Percentiles rank a stretch among this genome's conserved stretches.
phyloP scores from a whole-genome alignment of 2,329 filamentous ascomycete species.

The Beauveria scarabaeidicola region DNA sequence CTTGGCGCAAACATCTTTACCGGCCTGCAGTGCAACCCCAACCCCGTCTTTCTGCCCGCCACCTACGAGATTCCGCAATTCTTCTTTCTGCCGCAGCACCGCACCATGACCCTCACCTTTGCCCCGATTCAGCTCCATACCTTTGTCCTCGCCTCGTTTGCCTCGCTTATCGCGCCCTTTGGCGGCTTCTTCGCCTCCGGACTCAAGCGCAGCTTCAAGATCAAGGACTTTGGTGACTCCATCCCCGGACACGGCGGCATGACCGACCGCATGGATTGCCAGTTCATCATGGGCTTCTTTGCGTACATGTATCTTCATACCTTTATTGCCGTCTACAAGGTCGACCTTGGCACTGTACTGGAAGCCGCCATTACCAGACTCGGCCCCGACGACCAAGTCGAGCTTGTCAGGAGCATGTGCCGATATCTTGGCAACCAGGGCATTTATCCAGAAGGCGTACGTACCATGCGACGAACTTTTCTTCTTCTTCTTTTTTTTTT shows the following conservation, averaged over 20 bases:
- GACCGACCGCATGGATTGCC: constrained; percentile 98
- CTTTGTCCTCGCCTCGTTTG: constrained; percentile 82
- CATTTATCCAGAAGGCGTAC: constrained; percentile 26
- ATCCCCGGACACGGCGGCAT: constrained; percentile 97
- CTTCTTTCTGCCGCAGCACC: constrained; percentile 57
- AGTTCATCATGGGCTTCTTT: constrained; percentile 99
- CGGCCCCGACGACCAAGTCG: constrained; percentile 78
- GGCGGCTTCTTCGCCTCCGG: constrained; percentile 98
- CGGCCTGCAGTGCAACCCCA: constrained; percentile 79
- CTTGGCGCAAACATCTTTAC: constrained; percentile 90
- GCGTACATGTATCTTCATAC: constrained; percentile 98
- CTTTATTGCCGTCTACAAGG: constrained; percentile 86
- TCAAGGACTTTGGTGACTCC: constrained; percentile 98
- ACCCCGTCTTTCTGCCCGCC: constrained; percentile 80
- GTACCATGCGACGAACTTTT: constrained; percentile 8
- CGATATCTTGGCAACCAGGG: constrained; percentile 59
- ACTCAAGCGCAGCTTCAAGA: constrained; percentile 97
- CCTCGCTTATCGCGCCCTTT: constrained; percentile 92
- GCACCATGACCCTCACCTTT: constrained; percentile 59
- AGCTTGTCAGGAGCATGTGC: constrained; percentile 59
- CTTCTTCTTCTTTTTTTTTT: no score
- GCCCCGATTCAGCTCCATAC: constrained; percentile 92
- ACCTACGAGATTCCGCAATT: constrained; percentile 65
- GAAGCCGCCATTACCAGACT: constrained; percentile 89
- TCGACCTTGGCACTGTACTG: constrained; percentile 76